These are phyloP conservation scores for Russula earlei DNA, from an alignment of 768 basidiomycete species.

Conservation along the genomic window DNA sequence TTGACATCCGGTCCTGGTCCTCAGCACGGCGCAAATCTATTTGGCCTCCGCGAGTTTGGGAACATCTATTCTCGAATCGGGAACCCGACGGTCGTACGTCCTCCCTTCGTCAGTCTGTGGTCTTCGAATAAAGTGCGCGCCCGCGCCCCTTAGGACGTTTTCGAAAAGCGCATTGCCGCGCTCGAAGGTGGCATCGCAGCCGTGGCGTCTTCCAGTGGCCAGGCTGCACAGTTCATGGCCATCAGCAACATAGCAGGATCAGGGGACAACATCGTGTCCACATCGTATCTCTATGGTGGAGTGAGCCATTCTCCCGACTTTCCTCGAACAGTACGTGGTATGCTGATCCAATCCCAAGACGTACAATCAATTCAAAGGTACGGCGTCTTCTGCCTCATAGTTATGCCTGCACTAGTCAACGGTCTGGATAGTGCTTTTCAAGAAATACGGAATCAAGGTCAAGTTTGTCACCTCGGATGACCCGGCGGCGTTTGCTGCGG, in stretches of 20 bases:
- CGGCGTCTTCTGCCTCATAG: background rate
- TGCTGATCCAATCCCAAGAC: slow-evolving; percentile 31
- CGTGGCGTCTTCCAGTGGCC: slow-evolving; percentile 64
- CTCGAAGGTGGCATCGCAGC: slow-evolving; percentile 76
- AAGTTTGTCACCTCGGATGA: slow-evolving; percentile 52
- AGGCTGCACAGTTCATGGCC: slow-evolving; percentile 63
- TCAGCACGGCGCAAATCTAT: slow-evolving; percentile 65
- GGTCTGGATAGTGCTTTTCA: slow-evolving; percentile 43
- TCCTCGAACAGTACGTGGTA: background rate
- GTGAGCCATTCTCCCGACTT: slow-evolving; percentile 31
- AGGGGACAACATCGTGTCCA: slow-evolving; percentile 74
- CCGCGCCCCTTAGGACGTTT: slow-evolving; percentile 46
- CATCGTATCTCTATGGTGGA: slow-evolving; percentile 60
- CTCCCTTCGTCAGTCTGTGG: too few relatives aligned
- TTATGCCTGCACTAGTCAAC: background rate
- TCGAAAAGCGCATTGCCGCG: slow-evolving; percentile 70
- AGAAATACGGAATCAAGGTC: slow-evolving; percentile 54
- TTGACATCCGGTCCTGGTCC: too few relatives aligned
- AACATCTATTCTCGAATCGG: slow-evolving; percentile 61
- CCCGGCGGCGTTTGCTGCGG: slow-evolving; percentile 50
- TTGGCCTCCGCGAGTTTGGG: slow-evolving; percentile 47
- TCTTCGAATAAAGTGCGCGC: too few relatives aligned
- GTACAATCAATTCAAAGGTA: slow-evolving; percentile 66
- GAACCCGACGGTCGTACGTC: slow-evolving; percentile 54
- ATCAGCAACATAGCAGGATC: slow-evolving; percentile 37